phyloP scores from a whole-genome alignment of 2,329 filamentous ascomycete species.

The Ramularia collo-cygni region DNA sequence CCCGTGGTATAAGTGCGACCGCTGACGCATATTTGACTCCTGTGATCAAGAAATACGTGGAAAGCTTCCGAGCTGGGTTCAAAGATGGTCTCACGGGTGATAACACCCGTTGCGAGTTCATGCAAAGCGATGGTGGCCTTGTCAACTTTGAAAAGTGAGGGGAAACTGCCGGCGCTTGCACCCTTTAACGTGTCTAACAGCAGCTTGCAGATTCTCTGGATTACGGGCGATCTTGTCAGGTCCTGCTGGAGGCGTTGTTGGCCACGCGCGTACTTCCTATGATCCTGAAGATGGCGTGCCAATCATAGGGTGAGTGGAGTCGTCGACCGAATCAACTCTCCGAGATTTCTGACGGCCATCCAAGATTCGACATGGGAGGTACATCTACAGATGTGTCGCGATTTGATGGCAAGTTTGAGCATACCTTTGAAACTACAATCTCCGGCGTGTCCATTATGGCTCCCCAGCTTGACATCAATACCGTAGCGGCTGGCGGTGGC shows the following conservation, averaged over 20 bases:
- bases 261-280: slow-evolving; percentile 28
- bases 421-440: slow-evolving; percentile 28
- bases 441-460: slow-evolving; percentile 27
- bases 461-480: slow-evolving; percentile 30
- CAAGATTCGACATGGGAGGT: slow-evolving; percentile 21
- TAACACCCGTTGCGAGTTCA: slow-evolving; percentile 30
- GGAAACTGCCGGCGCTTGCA: neutral
- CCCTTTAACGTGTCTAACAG: neutral
- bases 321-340: slow-evolving; percentile 18
- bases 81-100: slow-evolving; percentile 15
- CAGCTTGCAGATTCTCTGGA: slow-evolving; percentile 21
- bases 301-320: slow-evolving; percentile 21
- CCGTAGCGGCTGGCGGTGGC: slow-evolving; percentile 42
- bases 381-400: slow-evolving; percentile 30
- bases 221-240: slow-evolving; percentile 28
- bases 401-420: slow-evolving; percentile 29
- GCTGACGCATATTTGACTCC: slow-evolving; percentile 72
- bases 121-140: slow-evolving; percentile 31
- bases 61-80: slow-evolving; percentile 24
- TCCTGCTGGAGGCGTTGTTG: slow-evolving; percentile 33
- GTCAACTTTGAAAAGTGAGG: slow-evolving; percentile 16
- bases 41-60: slow-evolving; percentile 64
- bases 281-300: slow-evolving; percentile 20
- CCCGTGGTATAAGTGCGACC: slow-evolving; percentile 64
- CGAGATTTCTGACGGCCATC: neutral